Conservation (phyloP, 768 basidiomycete genomes). For the Mycena chlorophos region DNA sequence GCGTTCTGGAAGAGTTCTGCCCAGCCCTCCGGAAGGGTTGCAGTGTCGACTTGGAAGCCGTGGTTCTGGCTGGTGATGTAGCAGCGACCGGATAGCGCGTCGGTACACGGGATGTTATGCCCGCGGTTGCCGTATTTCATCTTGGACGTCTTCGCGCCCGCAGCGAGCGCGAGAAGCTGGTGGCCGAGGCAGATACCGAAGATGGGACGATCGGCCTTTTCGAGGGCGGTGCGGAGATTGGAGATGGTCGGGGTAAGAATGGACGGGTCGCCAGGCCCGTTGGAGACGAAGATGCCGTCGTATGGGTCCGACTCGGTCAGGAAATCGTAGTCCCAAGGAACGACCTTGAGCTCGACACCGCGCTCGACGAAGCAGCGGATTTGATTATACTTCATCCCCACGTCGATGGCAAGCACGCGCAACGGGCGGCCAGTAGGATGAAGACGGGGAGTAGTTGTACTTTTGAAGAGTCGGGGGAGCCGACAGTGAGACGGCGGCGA, state of each 20-base stretch:
- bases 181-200: slow-evolving; percentile 99
- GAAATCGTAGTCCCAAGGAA: slow-evolving; percentile 97
- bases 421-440: slow-evolving; percentile 81
- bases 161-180: slow-evolving; percentile 92
- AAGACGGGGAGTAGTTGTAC: slow-evolving; percentile 51
- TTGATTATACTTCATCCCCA: slow-evolving; percentile 99
- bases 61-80: slow-evolving; percentile 99
- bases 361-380: slow-evolving; percentile 92
- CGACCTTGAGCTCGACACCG: slow-evolving; percentile 94
- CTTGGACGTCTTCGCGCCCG: slow-evolving; percentile 92
- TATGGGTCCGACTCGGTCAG: slow-evolving; percentile 74
- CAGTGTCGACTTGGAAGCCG: slow-evolving; percentile 90
- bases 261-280: slow-evolving; percentile 96
- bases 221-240: slow-evolving; percentile 63
- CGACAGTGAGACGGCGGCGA: slow-evolving; percentile 80
- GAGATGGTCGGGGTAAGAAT: slow-evolving; percentile 73
- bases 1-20: slow-evolving; percentile 94
- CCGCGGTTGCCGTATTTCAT: slow-evolving; percentile 99
- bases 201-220: slow-evolving; percentile 79
- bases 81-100: slow-evolving; percentile 89
- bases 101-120: slow-evolving; percentile 97
- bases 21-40: slow-evolving; percentile 81
- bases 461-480: slow-evolving; percentile 68
- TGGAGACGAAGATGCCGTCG: slow-evolving; percentile 95
- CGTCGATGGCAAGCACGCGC: slow-evolving; percentile 89